phyloP scores from a whole-genome alignment of 2,329 filamentous ascomycete species.

The Emericellopsis cladophorae region DNA sequence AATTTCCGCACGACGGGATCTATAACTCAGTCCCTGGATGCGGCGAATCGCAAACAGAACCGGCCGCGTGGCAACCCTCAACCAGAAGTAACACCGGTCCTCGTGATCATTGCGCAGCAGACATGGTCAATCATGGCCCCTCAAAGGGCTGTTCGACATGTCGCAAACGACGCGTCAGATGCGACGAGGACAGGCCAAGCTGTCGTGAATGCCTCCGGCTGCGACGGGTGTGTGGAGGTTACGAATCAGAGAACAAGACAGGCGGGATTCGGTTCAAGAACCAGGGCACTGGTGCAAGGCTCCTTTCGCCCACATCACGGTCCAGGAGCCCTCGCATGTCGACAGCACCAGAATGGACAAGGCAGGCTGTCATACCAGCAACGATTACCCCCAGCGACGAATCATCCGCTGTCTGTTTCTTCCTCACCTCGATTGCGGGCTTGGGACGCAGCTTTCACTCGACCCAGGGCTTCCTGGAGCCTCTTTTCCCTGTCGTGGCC shows the following conservation, averaged over 20 bases:
- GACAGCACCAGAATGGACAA: conserved; percentile 2
- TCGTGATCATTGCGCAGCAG: conserved; percentile 4
- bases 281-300: conserved; percentile 2
- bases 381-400: conserved; percentile 6
- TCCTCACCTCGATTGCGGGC: conserved; percentile 6
- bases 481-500: conserved; percentile 4
- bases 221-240: conserved; percentile 6
- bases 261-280: conserved; percentile 5
- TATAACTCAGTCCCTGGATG: too few species aligned
- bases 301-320: conserved; percentile 4
- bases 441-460: conserved; percentile 7
- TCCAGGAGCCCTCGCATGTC: conserved; percentile 4
- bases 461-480: conserved; percentile 7
- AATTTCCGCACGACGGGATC: too few species aligned
- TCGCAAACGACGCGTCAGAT: conserved; percentile 7
- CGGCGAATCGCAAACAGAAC: conserved; percentile 2
- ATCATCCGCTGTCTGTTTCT: conserved; percentile 5
- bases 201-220: conserved; percentile 7
- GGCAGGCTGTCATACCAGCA: conserved; percentile 4
- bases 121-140: conserved; percentile 7
- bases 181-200: conserved; percentile 5
- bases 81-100: conserved; percentile 3
- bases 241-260: conserved; percentile 5
- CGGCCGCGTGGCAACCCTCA: conserved; percentile 3
- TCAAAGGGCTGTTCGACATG: conserved; percentile 7